Percentiles rank a stretch among this genome's conserved stretches.
Evolutionary conservation across 371 early-diverging fungal genomes (phyloP).

Genomic region (Zychaea mexicana): DNA sequence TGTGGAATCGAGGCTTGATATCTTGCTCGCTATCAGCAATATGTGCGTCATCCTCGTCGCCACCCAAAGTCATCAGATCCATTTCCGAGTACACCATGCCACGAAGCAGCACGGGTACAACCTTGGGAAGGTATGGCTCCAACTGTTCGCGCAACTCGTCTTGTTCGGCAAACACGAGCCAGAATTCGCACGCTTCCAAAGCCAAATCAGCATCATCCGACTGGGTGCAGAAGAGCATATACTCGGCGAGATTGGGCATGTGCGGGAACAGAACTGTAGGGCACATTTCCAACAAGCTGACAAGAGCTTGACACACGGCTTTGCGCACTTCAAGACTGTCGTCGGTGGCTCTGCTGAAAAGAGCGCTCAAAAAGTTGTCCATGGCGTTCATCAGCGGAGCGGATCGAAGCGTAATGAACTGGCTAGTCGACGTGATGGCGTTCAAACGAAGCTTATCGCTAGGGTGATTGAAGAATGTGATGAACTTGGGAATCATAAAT

Average conservation of each 20-base stretch:
- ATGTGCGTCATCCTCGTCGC: constrained; percentile 81
- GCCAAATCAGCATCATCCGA: constrained; percentile 83
- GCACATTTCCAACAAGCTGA: constrained; percentile 81
- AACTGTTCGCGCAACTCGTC: constrained; percentile 78
- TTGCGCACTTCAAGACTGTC: constrained; percentile 79
- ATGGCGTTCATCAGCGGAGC: constrained; percentile 73
- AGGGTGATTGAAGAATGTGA: constrained; percentile 79
- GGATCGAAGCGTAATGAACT: constrained; percentile 77
- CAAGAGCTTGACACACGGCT: constrained; percentile 92
- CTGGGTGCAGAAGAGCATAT: constrained; percentile 92
- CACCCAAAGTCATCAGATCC: constrained; percentile 78
- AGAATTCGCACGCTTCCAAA: constrained; percentile 97
- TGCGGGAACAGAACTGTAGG: constrained; percentile 84
- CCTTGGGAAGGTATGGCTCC: constrained; percentile 73
- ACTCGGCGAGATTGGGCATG: constrained; percentile 83
- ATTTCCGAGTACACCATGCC: constrained; percentile 95
- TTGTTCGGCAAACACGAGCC: constrained; percentile 94
- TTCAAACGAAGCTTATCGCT: constrained; percentile 70
- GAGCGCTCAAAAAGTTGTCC: constrained; percentile 71
- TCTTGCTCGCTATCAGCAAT: constrained; percentile 89
- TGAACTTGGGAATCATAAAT: constrained; percentile 85
- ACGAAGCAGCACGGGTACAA: constrained; percentile 90
- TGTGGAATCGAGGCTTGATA: constrained; percentile 92
- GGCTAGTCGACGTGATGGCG: constrained; percentile 79
- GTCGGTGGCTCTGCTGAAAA: constrained; percentile 85